These are phyloP conservation scores for Ascocoryne sarcoides DNA, from an alignment of 2,329 filamentous ascomycete genomes.

Conservation along the genomic window DNA sequence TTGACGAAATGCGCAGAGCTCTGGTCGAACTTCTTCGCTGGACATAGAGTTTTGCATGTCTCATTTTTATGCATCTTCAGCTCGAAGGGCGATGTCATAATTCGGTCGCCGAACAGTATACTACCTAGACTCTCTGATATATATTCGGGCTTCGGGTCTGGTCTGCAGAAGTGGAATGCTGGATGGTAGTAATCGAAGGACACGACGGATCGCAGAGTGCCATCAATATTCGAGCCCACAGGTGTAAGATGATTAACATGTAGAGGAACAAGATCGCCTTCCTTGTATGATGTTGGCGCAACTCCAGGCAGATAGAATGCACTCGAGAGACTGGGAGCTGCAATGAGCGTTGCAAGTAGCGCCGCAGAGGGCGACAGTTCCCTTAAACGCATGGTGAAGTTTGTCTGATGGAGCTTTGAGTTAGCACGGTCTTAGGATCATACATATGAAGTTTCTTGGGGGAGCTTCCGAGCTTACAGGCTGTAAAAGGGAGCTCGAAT, in stretches of 20 bases:
- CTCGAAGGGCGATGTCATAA: constrained; percentile 92
- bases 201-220: constrained; percentile 81
- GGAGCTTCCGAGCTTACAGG: not conserved
- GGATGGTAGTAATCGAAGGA: constrained; percentile 94
- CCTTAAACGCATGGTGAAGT: constrained; percentile 25
- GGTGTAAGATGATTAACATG: constrained; percentile 91
- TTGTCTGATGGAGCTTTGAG: constrained; percentile 8
- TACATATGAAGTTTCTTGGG: not conserved
- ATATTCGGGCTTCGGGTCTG: constrained; percentile 65
- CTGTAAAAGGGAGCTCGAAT: not conserved
- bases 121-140: constrained; percentile 87
- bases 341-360: constrained; percentile 42
- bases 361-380: constrained; percentile 33
- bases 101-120: constrained; percentile 94
- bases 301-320: constrained; percentile 97
- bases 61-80: constrained; percentile 81
- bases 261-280: constrained; percentile 71
- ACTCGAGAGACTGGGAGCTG: constrained; percentile 43
- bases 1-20: constrained; percentile 72
- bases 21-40: constrained; percentile 54
- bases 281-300: constrained; percentile 84
- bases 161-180: constrained; percentile 80
- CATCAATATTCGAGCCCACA: constrained; percentile 65
- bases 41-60: constrained; percentile 75
- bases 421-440: not conserved